Evolutionary conservation across 2,329 filamentous ascomycete genomes (phyloP), one percentile per base, ranked within the genome.

Genomic region (Colletotrichum agaves): DNA sequence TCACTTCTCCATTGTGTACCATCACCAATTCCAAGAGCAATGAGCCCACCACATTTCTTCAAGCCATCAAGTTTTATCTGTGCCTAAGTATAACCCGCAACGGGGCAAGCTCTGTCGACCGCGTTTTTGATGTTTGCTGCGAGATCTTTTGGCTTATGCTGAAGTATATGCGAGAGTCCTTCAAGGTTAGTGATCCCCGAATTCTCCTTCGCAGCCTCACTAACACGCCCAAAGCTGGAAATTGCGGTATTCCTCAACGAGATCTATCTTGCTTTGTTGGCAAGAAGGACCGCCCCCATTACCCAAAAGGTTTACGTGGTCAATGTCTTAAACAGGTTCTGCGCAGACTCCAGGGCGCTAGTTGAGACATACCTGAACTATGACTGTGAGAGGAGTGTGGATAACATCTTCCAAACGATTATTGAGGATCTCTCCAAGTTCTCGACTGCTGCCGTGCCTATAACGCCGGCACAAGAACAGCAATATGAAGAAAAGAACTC

Each of bases 121-220:
- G 88, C 71, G 94, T 99, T 0, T 99, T 98, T 75, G 95, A 98
- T 75, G 93, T 98, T 46, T 95, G 93, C 77, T 94, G 93, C 74
- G 96, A 99, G 78, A 97, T 98, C 33, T 99, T 99, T 78, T 99
- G 94, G 94, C 85, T 98, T 65, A 97, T 98, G 91, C 82, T 98
- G 47, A 97, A 97, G 77, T 91, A 93, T 74, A 92, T 99, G 88
- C 89, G 97, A 69, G 91, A 96, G 2, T 91, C 94, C 70, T 92
- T 99, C 80, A 99, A 99, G 90, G 91, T 91, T 75, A 68, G 85
- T 60, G 0, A 15, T 31, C 7, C 11, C 2, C 7, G 8, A 11
- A 4, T 31, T 7, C 8, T 33, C 21, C 8, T 4, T 15, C 23
- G 41, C n/a, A 27, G 12, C 6, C 61, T 31, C 15, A 41, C 76